These are phyloP conservation scores for Blastocystis sp. DNA, from an alignment of 352 stramenopile species.

Conservation along the genomic window DNA sequence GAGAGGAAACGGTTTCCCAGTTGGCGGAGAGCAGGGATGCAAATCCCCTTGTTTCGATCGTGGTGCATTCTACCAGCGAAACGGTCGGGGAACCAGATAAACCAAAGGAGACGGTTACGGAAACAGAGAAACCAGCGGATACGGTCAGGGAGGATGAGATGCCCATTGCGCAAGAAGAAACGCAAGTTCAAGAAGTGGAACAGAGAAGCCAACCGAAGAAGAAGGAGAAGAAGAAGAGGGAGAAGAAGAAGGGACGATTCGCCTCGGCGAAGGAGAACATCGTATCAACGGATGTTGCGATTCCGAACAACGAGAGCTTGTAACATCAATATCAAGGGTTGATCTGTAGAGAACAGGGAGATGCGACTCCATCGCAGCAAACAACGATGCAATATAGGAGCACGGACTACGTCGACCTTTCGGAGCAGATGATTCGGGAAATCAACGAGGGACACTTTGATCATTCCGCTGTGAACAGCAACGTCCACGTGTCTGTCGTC, in stretches of 20 bases:
- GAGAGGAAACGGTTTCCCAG: too few relatives aligned
- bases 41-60: neutral
- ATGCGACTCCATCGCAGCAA: neutral
- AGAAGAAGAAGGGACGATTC: neutral
- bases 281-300: neutral
- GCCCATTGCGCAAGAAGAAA: neutral
- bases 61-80: neutral
- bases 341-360: neutral
- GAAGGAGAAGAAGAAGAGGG: neutral
- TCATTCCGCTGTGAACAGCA: neutral
- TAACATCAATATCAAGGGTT: neutral
- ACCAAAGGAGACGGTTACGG: neutral
- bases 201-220: neutral
- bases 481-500: constrained; percentile 30
- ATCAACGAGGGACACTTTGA: constrained; percentile 26
- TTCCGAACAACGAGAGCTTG: neutral
- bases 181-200: neutral
- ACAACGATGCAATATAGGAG: neutral
- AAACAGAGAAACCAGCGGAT: neutral
- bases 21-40: too few relatives aligned
- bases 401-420: constrained; percentile 8
- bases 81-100: neutral
- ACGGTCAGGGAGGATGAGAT: neutral
- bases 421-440: constrained; percentile 45
- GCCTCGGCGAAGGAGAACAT: constrained; percentile 45